Percentiles rank a stretch among this genome's conserved stretches.
Conservation (phyloP, 1,139 yeast species). For the Hyphopichia burtonii region DNA sequence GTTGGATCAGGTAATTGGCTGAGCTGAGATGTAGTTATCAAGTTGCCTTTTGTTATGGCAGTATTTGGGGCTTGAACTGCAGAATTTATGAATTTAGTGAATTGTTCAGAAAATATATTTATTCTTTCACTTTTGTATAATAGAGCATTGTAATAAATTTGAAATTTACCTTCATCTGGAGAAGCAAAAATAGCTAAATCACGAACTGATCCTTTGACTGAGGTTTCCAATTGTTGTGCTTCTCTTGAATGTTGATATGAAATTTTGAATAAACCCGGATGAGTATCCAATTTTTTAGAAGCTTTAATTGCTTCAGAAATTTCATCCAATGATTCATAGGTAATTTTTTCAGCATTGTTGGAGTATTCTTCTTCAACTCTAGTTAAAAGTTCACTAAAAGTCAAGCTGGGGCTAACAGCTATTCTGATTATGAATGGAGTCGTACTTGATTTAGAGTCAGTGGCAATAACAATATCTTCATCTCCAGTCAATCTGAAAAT, state of each 20-base stretch:
- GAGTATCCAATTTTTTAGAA: conserved; percentile 49
- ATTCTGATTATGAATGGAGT: conserved; percentile 62
- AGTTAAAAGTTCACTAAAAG: conserved; percentile 53
- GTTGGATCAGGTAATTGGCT: conserved; percentile 83
- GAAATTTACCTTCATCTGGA: conserved; percentile 25
- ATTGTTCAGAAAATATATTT: conserved; percentile 69
- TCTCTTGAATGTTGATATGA: conserved; percentile 54
- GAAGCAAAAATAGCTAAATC: conserved; percentile 59
- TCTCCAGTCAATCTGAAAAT: conserved; percentile 87
- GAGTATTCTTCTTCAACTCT: conserved; percentile 45
- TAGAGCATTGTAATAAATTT: conserved; percentile 70
- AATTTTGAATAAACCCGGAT: conserved; percentile 65
- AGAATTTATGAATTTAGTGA: conserved; percentile 48
- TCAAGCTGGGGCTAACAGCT: conserved; percentile 49
- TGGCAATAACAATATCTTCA: conserved; percentile 85
- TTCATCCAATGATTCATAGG: conserved; percentile 51
- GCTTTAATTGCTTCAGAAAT: conserved; percentile 53
- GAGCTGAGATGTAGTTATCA: conserved; percentile 65
- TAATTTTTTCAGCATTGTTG: conserved; percentile 34
- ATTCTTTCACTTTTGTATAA: conserved; percentile 73
- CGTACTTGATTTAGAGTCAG: conserved; percentile 44
- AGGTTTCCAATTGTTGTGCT: conserved; percentile 46
- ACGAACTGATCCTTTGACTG: conserved; percentile 55
- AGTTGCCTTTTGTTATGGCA: conserved; percentile 58
- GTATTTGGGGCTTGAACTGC: conserved; percentile 29